These are phyloP conservation scores for Monilinia fructigena DNA, from an alignment of 2,329 filamentous ascomycete genomes.

Conservation along the genomic window DNA sequence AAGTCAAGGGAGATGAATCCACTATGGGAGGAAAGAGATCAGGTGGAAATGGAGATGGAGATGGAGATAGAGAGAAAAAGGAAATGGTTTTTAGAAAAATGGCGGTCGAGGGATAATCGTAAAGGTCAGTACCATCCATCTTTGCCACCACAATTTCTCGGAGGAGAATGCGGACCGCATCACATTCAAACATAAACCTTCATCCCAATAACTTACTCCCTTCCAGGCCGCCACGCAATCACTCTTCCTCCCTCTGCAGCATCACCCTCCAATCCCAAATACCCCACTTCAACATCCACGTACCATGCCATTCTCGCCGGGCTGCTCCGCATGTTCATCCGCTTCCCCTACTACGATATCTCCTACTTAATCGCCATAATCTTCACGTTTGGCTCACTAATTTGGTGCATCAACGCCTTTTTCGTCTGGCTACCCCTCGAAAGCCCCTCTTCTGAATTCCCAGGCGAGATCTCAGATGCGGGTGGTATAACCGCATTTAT, in stretches of 20 bases:
- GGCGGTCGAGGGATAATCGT: constrained; percentile 48
- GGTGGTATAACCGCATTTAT: constrained; percentile 64
- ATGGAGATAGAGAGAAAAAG: not conserved
- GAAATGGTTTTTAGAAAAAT: constrained; percentile 37
- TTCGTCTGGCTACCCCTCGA: constrained; percentile 64
- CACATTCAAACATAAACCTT: not conserved
- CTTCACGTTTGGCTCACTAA: constrained; percentile 53
- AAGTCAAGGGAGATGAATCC: not conserved
- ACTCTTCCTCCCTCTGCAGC: constrained; percentile 35
- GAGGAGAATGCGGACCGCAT: not conserved
- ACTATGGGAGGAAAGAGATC: no score
- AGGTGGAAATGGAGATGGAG: no score
- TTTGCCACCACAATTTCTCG: not conserved
- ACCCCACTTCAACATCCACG: constrained; percentile 39
- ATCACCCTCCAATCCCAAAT: constrained; percentile 26
- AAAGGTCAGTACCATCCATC: constrained; percentile 41
- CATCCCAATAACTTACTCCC: constrained; percentile 4
- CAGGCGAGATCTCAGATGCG: constrained; percentile 51
- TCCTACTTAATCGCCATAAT: constrained; percentile 54
- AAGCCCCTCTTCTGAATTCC: constrained; percentile 53
- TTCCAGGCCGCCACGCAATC: constrained; percentile 44
- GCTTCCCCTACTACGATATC: constrained; percentile 55
- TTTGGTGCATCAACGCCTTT: constrained; percentile 61
- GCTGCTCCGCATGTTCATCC: constrained; percentile 50
- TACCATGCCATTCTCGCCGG: constrained; percentile 36